Conservation (phyloP, 2,329 filamentous ascomycete genomes). For the Talaromyces piceae region DNA sequence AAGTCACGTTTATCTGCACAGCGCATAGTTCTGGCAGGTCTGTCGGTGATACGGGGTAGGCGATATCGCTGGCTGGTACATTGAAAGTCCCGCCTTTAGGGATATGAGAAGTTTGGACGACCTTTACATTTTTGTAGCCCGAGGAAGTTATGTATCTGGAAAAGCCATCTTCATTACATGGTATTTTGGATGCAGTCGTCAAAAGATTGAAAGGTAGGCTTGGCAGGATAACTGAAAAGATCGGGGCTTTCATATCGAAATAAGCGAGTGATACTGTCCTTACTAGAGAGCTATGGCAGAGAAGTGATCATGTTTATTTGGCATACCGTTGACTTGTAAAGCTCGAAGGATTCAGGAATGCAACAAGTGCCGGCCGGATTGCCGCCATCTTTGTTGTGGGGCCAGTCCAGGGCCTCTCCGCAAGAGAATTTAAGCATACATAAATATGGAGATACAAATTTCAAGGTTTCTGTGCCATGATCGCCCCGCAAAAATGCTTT, state of each 20-base stretch:
- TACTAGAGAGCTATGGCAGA: not conserved
- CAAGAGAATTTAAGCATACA: too few relatives aligned
- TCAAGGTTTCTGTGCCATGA: too few relatives aligned
- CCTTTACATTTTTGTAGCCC: not conserved
- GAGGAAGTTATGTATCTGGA: not conserved
- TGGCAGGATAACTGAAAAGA: not conserved
- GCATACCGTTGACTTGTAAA: not conserved
- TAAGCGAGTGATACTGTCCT: not conserved
- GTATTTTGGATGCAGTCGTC: not conserved
- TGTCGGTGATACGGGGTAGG: conserved; percentile 2
- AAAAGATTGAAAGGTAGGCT: not conserved
- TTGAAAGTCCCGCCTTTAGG: not conserved
- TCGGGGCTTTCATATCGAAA: not conserved
- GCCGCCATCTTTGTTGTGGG: not conserved
- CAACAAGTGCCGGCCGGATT: not conserved
- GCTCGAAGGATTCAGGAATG: not conserved
- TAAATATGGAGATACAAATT: too few relatives aligned
- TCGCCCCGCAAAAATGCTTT: too few relatives aligned
- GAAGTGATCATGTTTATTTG: not conserved
- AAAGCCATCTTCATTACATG: not conserved
- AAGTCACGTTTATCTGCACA: conserved; percentile 5
- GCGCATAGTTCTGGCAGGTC: conserved; percentile 1
- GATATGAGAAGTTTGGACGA: not conserved
- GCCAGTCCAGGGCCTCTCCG: too few relatives aligned
- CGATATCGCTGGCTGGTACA: conserved; percentile 2